Base-by-base conservation (phyloP, 306 rosid species). In the Cucurbita maxima region DNA sequence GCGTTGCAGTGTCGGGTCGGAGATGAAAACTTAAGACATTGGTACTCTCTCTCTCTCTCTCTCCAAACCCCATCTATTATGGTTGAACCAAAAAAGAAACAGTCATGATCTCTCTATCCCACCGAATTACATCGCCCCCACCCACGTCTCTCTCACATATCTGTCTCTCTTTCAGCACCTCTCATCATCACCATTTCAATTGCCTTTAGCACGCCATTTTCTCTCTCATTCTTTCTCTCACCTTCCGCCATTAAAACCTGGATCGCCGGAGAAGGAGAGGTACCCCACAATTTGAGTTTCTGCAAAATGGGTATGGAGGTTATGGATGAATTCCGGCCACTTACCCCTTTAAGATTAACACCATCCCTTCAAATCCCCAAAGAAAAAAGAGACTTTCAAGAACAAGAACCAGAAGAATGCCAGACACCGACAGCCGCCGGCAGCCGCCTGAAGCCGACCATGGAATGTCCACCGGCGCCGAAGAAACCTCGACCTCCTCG, bases 401-500 rank as follows among this genome's bases (percentile, higher is more conserved):
- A 75, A 34, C 52, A 71, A 4, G 81, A 84, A 12, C 71, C 50
- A 37, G 87, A 75, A 2, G 78, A 71, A 5, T 85, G 89, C 48
- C 76, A 9, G 40, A 87, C 88, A 10, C 96, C 96, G 12, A 87
- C 78, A 43, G 79, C 89, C 12, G 71, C 75, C 2, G 38, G 55
- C 53, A 76, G 59, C 75, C 64, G 66, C 52, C 50, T 82, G 64
- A 79, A 37, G 69, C 69, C 75, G 3, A 36, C 78, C 0, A 75
- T 74, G 75, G 81, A 79, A 43, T 89, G 96, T 14, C 96, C 91
- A 1, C 96, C 91, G 34, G 77, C 91, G 63, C 96, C 96, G 0
- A 89, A 78, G 81, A 89, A 89, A 72, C 84, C 82, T 22, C 64
- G 82, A 62, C 58, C 81, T 1, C 45, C 68, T 1, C 70, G 57